Base-by-base conservation (phyloP, 2,329 filamentous ascomycete species). In the Aureobasidium lini region DNA sequence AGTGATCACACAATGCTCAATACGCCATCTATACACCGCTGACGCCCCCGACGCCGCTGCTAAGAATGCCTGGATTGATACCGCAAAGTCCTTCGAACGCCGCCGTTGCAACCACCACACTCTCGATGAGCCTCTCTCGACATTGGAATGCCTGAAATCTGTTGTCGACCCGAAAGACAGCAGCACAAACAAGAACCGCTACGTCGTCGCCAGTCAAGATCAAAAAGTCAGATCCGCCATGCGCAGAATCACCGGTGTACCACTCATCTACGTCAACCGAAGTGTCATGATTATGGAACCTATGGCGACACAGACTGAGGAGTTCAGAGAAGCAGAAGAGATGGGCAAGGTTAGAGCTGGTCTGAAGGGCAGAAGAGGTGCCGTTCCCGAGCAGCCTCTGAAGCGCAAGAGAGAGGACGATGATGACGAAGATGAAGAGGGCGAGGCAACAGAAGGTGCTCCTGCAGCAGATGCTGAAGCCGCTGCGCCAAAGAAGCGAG, bases 1-100 rank as follows among this genome's bases (percentile, higher is more conserved):
- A 86, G 84, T 91, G 83, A 89, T 92, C 64, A 90, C 88, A 18
- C 87, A 90, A 75, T 91, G 88, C 75, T 87, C 84, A 60, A 91
- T 92, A 71, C 84, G 88, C 65, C 87, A 90, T 70, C 81, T 94
- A 46, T 93, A 93, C 73, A 80, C 80, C 16, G 40, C 57, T n/a
- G 58, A 58, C 8, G 63, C 64, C 0, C 61, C 62, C 1, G 63
- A 64, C 1, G 53, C 59, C 31, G 65, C 64, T 6, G 62, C 62
- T 2, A 80, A 81, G 66, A 73, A 79, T 32, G 69, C 76, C n/a
- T 81, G 88, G 54, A 92, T 95, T 67, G 81, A 86, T 47, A 78
- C 85, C 64, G 89, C 89, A 18, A 93, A 94, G 74, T 81, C 78
- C 13, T 84, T 84, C 69, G 89, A 94, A 74, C 82, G 89, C 60